phyloP scores from a whole-genome alignment of 2,329 filamentous ascomycete genomes.

The Camillea tinctor region DNA sequence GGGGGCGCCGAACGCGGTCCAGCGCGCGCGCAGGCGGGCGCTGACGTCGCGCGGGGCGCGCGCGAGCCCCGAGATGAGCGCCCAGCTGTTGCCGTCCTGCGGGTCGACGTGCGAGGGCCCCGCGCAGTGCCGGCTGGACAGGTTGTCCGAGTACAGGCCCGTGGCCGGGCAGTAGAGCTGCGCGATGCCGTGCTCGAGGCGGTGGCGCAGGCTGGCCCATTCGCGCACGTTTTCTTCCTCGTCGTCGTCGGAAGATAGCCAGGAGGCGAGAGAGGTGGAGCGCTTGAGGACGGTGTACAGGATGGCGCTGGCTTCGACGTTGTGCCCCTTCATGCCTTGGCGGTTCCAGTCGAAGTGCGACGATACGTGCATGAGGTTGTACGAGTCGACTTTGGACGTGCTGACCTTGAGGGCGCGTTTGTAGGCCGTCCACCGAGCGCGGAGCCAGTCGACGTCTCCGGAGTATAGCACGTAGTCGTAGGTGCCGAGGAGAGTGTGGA shows the following conservation, averaged over 20 bases:
- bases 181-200: slow-evolving; percentile 21
- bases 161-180: slow-evolving; percentile 22
- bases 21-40: slow-evolving; percentile 38
- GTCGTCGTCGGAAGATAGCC: slow-evolving; percentile 30
- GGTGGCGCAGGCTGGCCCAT: slow-evolving; percentile 16
- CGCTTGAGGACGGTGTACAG: slow-evolving; percentile 51
- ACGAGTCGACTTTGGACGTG: slow-evolving; percentile 32
- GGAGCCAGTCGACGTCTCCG: slow-evolving; percentile 41
- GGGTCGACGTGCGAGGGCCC: slow-evolving; percentile 22
- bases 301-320: slow-evolving; percentile 51
- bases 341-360: slow-evolving; percentile 51
- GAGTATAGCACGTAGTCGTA: slow-evolving; percentile 56
- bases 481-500: slow-evolving; percentile 54
- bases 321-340: slow-evolving; percentile 50
- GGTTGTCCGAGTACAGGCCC: slow-evolving; percentile 15
- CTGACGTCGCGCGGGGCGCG: slow-evolving; percentile 31
- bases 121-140: slow-evolving; percentile 26
- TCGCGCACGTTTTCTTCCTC: too few relatives aligned
- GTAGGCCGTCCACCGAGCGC: slow-evolving; percentile 33
- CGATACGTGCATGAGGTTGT: slow-evolving; percentile 48
- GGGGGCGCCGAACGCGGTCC: slow-evolving; percentile 45
- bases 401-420: slow-evolving; percentile 33
- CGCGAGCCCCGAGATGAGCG: slow-evolving; percentile 11
- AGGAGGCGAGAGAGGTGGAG: slow-evolving; percentile 45
- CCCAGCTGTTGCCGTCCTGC: slow-evolving; percentile 20